phyloP scores from a whole-genome alignment of 495 filamentous ascomycete genomes.

The Daldinia bambusicola region DNA sequence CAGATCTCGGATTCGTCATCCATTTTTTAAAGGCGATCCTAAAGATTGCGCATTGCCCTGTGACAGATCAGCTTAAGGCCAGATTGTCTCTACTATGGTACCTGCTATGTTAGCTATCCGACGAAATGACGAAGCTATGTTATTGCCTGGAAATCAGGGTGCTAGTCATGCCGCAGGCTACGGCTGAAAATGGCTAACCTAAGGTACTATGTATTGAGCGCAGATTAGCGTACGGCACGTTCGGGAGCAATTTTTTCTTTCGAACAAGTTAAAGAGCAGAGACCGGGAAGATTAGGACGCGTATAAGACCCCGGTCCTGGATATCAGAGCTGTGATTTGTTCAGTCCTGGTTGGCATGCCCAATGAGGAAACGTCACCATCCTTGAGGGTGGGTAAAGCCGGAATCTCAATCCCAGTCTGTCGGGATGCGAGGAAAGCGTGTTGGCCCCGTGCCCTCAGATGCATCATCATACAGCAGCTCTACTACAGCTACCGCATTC shows the following conservation, averaged over 20 bases:
- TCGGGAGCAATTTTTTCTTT: slow-evolving; percentile 35
- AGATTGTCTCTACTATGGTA: slow-evolving; percentile 30
- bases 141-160: slow-evolving; percentile 30
- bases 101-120: neutral
- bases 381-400: slow-evolving; percentile 36
- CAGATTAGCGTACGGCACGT: slow-evolving; percentile 22
- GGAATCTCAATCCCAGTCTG: slow-evolving; percentile 43
- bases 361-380: slow-evolving; percentile 30
- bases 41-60: neutral
- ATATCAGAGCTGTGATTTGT: slow-evolving; percentile 25
- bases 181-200: slow-evolving; percentile 31
- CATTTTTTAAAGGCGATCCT: slow-evolving; percentile 5
- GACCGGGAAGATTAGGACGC: slow-evolving; percentile 39
- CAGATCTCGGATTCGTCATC: slow-evolving; percentile 4
- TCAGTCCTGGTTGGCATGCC: slow-evolving; percentile 20
- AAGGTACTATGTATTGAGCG: neutral
- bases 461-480: slow-evolving; percentile 27
- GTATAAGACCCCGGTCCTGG: slow-evolving; percentile 21
- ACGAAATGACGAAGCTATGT: slow-evolving; percentile 35
- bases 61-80: slow-evolving; percentile 16
- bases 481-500: slow-evolving; percentile 4
- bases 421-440: slow-evolving; percentile 28
- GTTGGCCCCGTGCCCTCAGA: slow-evolving; percentile 2
- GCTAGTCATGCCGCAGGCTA: slow-evolving; percentile 21
- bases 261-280: slow-evolving; percentile 24